These are phyloP conservation scores for Benincasa hispida DNA, from an alignment of 306 rosid genomes.

Conservation along the genomic window DNA sequence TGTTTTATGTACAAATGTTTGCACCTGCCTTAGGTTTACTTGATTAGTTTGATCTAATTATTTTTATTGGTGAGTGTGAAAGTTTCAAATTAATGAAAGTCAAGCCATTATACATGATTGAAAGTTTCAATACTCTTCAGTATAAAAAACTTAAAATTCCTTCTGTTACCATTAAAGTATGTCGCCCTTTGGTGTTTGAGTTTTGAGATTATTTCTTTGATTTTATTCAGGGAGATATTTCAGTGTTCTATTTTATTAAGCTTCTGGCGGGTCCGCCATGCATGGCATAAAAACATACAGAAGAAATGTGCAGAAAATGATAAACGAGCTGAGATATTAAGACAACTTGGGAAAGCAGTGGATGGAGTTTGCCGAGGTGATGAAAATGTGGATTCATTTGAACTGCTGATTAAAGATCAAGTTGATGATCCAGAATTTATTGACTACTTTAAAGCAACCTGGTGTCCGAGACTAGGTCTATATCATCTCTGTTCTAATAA, in stretches of 20 bases:
- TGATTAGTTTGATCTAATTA: not conserved
- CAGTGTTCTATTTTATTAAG: conserved; percentile 66
- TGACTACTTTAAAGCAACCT: conserved; percentile 81
- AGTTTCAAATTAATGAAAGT: not conserved
- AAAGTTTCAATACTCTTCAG: not conserved
- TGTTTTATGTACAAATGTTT: not conserved
- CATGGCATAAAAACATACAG: conserved; percentile 70
- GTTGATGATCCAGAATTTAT: conserved; percentile 51
- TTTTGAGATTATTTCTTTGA: conserved; percentile 11
- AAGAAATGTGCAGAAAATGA: conserved; percentile 39
- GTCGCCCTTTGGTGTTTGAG: conserved; percentile 1
- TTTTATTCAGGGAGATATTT: conserved; percentile 68
- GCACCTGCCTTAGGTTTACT: not conserved
- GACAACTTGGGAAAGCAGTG: conserved; percentile 43
- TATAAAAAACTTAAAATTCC: not conserved
- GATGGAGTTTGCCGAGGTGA: conserved; percentile 40
- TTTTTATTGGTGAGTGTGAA: not conserved
- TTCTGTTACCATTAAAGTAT: not conserved
- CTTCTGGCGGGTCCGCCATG: conserved; percentile 77
- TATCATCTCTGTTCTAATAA: not conserved
- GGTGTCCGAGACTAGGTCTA: conserved; percentile 81
- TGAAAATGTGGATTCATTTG: conserved; percentile 44
- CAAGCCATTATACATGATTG: not conserved
- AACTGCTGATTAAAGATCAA: conserved; percentile 58
- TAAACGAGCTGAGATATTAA: conserved; percentile 54